Evolutionary conservation across 2,329 filamentous ascomycete genomes (phyloP), one percentile per base, ranked within the genome.

Genomic region (Aspergillus candidus): DNA sequence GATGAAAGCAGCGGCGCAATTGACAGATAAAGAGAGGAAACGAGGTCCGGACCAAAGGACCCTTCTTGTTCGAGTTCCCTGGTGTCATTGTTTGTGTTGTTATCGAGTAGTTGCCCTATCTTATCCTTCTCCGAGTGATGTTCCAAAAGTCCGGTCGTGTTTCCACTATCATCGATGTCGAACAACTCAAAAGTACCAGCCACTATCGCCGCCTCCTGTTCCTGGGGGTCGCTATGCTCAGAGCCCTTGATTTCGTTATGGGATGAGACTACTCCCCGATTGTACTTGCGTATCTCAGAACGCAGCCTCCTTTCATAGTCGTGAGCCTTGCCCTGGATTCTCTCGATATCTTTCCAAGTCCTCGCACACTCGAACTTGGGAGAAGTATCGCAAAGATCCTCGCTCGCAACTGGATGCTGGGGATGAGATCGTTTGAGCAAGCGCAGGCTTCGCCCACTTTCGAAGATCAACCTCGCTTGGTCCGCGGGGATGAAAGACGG

Each of bases 381-480:
- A 11, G 81, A 76, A 6, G 70, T 63, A 11, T 67, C 61, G 8
- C 59, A 53, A 5, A 79, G 68, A 18, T 72, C 69, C n/a, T 71
- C 57, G 34, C 72, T 73, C 11, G 79, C 77, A 34, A 93, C 69
- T 0, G 83, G 80, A 59, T 94, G 86, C 2, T 81, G 72, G 4
- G 86, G 77, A 59, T 93, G 85, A 53, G 84, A 80, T 15, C 72
- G 70, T 53, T 81, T 78, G 38, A 94, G 72, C 42, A 93, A 81
- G 6, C 85, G 79, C 38, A 94, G 66, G 59, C 85, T 91, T 55
- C 78, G 79, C 4, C 87, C 88, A 3, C 83, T 85, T 60, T 94
- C 87, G 51, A 91, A 90, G n/a, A 93, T 79, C 4, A 75, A 71
- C 40, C 78, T 75, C 3, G 80, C 82, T 52, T 90, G 77, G 45